A percentile compares a stretch with the other conserved stretches of the same genome.
phyloP scores from a whole-genome alignment of 2,329 filamentous ascomycete genomes.

The Aspergillus sp. region DNA sequence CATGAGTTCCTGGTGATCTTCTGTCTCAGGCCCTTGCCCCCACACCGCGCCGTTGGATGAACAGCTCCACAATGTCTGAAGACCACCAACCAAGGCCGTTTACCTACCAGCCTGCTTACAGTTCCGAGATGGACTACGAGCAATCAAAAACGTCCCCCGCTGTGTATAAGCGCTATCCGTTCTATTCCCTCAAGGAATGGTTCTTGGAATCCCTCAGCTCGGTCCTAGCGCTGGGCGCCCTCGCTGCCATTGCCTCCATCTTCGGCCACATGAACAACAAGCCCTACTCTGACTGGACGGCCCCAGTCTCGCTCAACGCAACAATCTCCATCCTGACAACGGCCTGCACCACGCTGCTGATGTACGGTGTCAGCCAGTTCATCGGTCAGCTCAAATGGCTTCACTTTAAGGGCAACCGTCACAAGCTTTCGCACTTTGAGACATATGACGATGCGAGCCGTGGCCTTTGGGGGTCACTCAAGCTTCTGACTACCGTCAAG shows the following conservation, averaged over 20 bases:
- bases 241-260: slow-evolving; percentile 11
- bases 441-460: slow-evolving; percentile 17
- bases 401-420: slow-evolving; percentile 10
- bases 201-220: slow-evolving; percentile 13
- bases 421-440: slow-evolving; percentile 15
- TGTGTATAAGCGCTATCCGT: slow-evolving; percentile 14
- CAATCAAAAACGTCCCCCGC: not conserved
- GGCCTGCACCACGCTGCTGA: slow-evolving; percentile 10
- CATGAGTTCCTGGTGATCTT: no score
- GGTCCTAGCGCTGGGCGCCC: slow-evolving; percentile 8
- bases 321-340: slow-evolving; percentile 17
- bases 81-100: no score
- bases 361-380: slow-evolving; percentile 15
- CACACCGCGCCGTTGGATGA: no score
- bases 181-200: slow-evolving; percentile 16
- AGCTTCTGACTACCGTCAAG: not conserved
- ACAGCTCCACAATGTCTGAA: no score
- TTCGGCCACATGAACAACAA: slow-evolving; percentile 17
- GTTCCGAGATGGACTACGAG: no score
- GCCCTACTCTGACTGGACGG: slow-evolving; percentile 12
- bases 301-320: slow-evolving; percentile 10
- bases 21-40: no score
- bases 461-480: slow-evolving; percentile 14
- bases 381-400: slow-evolving; percentile 19
- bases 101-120: no score